phyloP scores from a whole-genome alignment of 2,329 filamentous ascomycete genomes.

The Aspergillus arachidicola region DNA sequence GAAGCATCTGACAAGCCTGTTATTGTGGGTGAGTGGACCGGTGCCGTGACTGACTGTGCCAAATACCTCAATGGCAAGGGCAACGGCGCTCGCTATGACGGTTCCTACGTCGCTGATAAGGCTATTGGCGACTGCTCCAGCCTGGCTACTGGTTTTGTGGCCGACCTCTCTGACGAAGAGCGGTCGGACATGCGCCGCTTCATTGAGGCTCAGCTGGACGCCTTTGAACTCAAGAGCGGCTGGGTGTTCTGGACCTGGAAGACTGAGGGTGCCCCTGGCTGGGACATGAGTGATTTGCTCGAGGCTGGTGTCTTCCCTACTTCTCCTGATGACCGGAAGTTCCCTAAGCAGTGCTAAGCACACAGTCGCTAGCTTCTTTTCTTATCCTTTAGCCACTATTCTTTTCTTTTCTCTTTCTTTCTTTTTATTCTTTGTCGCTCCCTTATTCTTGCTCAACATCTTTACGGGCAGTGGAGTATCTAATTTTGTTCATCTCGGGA shows the following conservation, averaged over 20 bases:
- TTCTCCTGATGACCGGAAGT: slow-evolving; percentile 37
- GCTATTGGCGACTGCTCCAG: slow-evolving; percentile 57
- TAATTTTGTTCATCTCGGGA: neutral
- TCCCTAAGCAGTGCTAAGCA: slow-evolving; percentile 33
- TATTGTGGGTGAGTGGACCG: slow-evolving; percentile 71
- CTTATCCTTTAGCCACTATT: neutral
- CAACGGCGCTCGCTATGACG: slow-evolving; percentile 61
- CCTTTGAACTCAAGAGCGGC: slow-evolving; percentile 45
- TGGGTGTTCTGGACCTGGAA: slow-evolving; percentile 57
- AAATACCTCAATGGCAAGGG: slow-evolving; percentile 59
- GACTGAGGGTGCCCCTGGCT: slow-evolving; percentile 52
- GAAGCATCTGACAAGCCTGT: slow-evolving; percentile 63
- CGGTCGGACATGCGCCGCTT: slow-evolving; percentile 44
- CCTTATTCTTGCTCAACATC: neutral
- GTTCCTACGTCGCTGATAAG: slow-evolving; percentile 51
- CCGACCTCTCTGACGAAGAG: slow-evolving; percentile 39
- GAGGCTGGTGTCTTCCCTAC: slow-evolving; percentile 53
- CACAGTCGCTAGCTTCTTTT: neutral
- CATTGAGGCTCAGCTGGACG: slow-evolving; percentile 50
- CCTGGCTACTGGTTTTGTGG: slow-evolving; percentile 54
- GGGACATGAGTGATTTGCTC: slow-evolving; percentile 50
- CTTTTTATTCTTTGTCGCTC: neutral
- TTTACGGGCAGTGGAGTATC: neutral
- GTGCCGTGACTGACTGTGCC: slow-evolving; percentile 64
- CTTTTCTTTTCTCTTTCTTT: neutral